phyloP scores from a whole-genome alignment of 176 grass and related monocot genomes.

The Hsuehochloa calcarea region DNA sequence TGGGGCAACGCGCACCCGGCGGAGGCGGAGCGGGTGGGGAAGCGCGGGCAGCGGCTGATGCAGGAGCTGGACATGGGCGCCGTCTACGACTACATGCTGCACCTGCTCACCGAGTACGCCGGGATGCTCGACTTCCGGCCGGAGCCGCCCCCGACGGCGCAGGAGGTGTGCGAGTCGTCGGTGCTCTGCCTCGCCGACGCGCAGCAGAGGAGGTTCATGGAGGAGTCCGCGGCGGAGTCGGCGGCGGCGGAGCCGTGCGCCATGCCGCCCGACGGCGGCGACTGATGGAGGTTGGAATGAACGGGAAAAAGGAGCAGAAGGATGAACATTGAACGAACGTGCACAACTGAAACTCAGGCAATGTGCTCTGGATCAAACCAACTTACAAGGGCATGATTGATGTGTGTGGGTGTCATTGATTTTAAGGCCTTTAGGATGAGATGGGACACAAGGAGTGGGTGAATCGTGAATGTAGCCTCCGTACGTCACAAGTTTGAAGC shows the following conservation, averaged over 20 bases:
- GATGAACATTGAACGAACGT: not conserved
- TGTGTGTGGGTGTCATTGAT: no score
- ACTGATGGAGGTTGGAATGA: not conserved
- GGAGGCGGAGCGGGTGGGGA: slow-evolving; percentile 60
- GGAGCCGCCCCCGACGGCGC: slow-evolving; percentile 42
- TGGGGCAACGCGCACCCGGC: slow-evolving; percentile 65
- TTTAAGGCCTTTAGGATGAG: no score
- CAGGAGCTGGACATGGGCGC: slow-evolving; percentile 56
- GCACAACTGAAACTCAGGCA: not conserved
- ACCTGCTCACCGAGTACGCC: slow-evolving; percentile 57
- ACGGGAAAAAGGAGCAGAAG: not conserved
- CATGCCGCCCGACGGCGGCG: slow-evolving; percentile 11
- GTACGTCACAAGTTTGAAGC: no score
- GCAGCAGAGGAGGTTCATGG: slow-evolving; percentile 54
- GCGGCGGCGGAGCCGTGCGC: slow-evolving; percentile 38
- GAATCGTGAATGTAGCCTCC: no score
- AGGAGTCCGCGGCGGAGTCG: slow-evolving; percentile 45
- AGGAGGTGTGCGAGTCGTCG: slow-evolving; percentile 65
- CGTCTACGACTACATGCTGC: slow-evolving; percentile 75
- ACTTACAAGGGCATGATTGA: no score
- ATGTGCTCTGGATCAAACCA: no score
- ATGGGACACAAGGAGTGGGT: no score
- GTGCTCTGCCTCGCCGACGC: slow-evolving; percentile 66
- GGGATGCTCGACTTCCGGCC: slow-evolving; percentile 39
- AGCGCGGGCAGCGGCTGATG: slow-evolving; percentile 60